Evolutionary conservation across 148 eudicot species (phyloP).

Genomic region (Chenopodium berlandieri): DNA sequence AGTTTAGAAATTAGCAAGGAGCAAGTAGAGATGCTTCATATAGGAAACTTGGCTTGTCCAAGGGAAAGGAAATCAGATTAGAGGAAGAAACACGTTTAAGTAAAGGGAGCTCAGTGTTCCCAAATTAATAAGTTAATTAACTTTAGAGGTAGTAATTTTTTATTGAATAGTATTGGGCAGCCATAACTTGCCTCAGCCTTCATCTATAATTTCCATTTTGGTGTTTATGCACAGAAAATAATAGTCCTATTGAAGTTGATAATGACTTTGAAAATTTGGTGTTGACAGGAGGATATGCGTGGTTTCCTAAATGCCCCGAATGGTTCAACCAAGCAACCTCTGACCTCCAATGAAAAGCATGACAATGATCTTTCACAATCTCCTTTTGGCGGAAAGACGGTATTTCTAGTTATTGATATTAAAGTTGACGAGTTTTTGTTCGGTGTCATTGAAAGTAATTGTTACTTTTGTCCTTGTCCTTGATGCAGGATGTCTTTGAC

Average conservation of each 20-base stretch:
- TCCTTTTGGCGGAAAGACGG: constrained; percentile 97
- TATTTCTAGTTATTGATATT: constrained; percentile 30
- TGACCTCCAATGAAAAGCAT: constrained; percentile 44
- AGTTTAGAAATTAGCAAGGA: neutral
- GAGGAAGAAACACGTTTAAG: neutral
- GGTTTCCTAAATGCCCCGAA: constrained; percentile 93
- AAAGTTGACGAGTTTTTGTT: neutral
- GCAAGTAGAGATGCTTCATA: neutral
- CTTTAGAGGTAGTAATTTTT: neutral
- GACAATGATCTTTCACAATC: constrained; percentile 73
- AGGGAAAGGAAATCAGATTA: neutral
- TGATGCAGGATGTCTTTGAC: constrained; percentile 88
- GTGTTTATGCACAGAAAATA: neutral
- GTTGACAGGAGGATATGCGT: constrained; percentile 90
- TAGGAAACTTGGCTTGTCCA: neutral
- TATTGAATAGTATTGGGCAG: neutral
- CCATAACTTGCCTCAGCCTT: neutral
- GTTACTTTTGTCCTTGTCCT: neutral
- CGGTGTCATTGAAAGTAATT: neutral
- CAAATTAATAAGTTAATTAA: neutral
- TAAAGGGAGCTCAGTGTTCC: neutral
- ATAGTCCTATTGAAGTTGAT: neutral
- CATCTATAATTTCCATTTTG: neutral
- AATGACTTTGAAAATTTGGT: neutral
- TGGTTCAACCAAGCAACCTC: constrained; percentile 67